Evolutionary conservation across 176 grass and related monocot species (phyloP).

Genomic region (sorghum (Sorghum bicolor)): DNA sequence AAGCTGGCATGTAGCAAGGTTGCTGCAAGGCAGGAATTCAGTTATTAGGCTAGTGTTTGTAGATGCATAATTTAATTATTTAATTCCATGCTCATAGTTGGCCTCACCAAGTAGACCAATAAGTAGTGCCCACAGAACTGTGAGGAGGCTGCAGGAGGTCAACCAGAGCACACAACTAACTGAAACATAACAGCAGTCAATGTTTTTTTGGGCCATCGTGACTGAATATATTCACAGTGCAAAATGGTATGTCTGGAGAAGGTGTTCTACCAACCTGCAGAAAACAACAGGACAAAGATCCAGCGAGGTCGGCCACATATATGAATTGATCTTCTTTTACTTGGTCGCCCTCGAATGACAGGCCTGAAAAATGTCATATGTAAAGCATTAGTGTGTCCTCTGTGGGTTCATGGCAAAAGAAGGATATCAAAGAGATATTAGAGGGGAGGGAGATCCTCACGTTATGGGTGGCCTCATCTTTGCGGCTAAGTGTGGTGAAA

Average conservation of each 20-base stretch:
- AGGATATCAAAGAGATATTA: not conserved
- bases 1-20: slow-evolving; percentile 75
- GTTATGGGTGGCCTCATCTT: slow-evolving; percentile 81
- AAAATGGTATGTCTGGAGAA: not conserved
- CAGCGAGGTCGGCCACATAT: slow-evolving; percentile 91
- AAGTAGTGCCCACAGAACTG: slow-evolving; percentile 62
- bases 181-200: slow-evolving; percentile 27
- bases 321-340: slow-evolving; percentile 83
- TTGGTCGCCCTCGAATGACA: slow-evolving; percentile 76
- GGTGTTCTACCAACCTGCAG: slow-evolving; percentile 54
- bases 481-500: slow-evolving; percentile 93
- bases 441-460: slow-evolving; percentile 33
- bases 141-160: slow-evolving; percentile 62
- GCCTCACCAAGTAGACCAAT: slow-evolving; percentile 62
- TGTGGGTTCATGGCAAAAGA: not conserved
- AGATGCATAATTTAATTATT: not conserved
- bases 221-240: not conserved
- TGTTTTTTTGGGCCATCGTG: not conserved
- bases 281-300: slow-evolving; percentile 79
- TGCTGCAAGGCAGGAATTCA: slow-evolving; percentile 41
- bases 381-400: not conserved
- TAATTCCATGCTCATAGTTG: not conserved
- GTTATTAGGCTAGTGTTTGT: not conserved
- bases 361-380: slow-evolving; percentile 37
- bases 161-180: slow-evolving; percentile 69